Evolutionary conservation across 352 stramenopile species (phyloP).

Genomic region (Globisporangium okanoganense): DNA sequence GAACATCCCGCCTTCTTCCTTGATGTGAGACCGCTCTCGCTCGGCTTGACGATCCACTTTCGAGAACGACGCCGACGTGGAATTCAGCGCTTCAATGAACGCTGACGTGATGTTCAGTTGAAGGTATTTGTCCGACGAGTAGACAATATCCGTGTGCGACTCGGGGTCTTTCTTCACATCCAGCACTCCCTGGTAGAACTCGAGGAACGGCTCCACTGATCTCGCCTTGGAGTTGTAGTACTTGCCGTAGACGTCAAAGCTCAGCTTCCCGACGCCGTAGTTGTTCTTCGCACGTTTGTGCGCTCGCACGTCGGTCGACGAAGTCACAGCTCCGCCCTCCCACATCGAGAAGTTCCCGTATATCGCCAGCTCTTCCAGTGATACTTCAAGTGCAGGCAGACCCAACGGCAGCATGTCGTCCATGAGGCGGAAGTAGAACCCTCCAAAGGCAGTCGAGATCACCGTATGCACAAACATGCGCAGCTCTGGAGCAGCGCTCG

Average conservation of each 20-base stretch:
- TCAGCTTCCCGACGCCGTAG: constrained; percentile 69
- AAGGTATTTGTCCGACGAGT: constrained; percentile 80
- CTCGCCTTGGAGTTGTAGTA: constrained; percentile 83
- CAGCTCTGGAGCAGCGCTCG: constrained; percentile 16
- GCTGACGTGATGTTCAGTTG: constrained; percentile 82
- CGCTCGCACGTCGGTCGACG: constrained; percentile 31
- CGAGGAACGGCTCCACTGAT: constrained; percentile 81
- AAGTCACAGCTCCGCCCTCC: constrained; percentile 39
- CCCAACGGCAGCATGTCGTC: constrained; percentile 77
- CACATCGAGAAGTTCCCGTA: constrained; percentile 71
- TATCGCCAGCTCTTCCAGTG: constrained; percentile 70
- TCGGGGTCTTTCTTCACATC: constrained; percentile 76
- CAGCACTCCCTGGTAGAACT: constrained; percentile 79
- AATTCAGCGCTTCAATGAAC: constrained; percentile 81
- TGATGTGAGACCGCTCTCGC: constrained; percentile 68
- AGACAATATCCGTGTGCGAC: constrained; percentile 58
- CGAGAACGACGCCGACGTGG: constrained; percentile 60
- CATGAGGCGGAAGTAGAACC: constrained; percentile 84
- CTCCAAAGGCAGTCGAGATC: constrained; percentile 77
- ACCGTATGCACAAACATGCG: constrained; percentile 78
- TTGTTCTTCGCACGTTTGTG: constrained; percentile 53
- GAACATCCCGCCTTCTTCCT: constrained; percentile 76
- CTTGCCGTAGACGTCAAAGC: constrained; percentile 83
- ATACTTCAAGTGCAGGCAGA: constrained; percentile 74
- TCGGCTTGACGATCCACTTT: constrained; percentile 43